Evolutionary conservation across 257 asterid genomes (phyloP).

Genomic region (Lavandula angustifolia): DNA sequence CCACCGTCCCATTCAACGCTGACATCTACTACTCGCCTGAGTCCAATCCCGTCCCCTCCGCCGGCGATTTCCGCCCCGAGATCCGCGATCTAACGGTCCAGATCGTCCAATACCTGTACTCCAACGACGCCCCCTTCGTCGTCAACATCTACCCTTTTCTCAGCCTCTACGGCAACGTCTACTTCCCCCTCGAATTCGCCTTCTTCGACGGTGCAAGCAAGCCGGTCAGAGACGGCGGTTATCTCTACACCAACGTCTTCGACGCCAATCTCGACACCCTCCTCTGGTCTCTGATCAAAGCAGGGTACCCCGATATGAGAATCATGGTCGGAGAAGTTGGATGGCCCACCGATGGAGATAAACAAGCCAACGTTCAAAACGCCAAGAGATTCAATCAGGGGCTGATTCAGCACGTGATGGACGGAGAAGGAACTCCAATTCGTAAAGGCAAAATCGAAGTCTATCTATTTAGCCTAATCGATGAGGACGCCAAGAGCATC

Average conservation of each 20-base stretch:
- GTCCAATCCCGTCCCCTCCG: constrained; percentile 82
- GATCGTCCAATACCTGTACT: constrained; percentile 55
- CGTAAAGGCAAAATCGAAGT: constrained; percentile 62
- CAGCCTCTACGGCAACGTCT: constrained; percentile 64
- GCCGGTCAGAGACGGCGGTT: constrained; percentile 58
- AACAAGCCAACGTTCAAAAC: constrained; percentile 51
- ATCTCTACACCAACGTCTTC: constrained; percentile 76
- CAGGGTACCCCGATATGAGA: constrained; percentile 82
- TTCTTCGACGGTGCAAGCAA: constrained; percentile 69
- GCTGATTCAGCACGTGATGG: constrained; percentile 58
- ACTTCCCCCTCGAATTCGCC: constrained; percentile 84
- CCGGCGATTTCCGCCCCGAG: constrained; percentile 88
- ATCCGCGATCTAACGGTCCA: constrained; percentile 69
- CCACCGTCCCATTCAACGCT: constrained; percentile 81
- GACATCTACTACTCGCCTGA: constrained; percentile 85
- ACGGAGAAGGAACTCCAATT: constrained; percentile 76
- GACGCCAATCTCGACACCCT: constrained; percentile 89
- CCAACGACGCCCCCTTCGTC: constrained; percentile 78
- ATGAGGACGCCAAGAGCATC: constrained; percentile 79
- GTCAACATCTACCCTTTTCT: constrained; percentile 91
- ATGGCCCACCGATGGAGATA: constrained; percentile 95
- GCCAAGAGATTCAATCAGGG: constrained; percentile 83
- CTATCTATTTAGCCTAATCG: constrained; percentile 79
- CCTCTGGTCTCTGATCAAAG: constrained; percentile 63
- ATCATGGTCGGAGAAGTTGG: constrained; percentile 85